Base-by-base conservation (phyloP, 305 asterid genomes). In the Fraxinus latifolia region DNA sequence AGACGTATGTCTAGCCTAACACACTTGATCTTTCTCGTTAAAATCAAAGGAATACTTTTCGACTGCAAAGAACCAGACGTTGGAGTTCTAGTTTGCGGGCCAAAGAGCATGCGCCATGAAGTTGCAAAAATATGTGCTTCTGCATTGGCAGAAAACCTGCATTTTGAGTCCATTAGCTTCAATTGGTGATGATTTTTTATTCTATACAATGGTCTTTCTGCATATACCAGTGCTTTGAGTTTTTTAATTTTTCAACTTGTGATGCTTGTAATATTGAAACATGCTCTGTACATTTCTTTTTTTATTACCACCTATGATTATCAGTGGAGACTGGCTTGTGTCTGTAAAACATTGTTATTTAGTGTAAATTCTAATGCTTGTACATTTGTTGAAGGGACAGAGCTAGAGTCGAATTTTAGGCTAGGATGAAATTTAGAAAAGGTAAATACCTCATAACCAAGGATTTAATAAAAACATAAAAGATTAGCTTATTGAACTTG, bases 111-210 rank as follows among this genome's bases (percentile, higher is more conserved):
- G 86, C 77, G 88, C 31, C 84, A 84, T 31, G 86, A 88, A 21
- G 89, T 88, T 12, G 91, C 91, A 1, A 83, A 14, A 77, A 82
- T 88, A 15, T 88, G 88, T 60, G 83, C 89, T 0, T 78, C 89
- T 31, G 74, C 81, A 50, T 80, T 25, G 78, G 82, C 87, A n/a
- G 36, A 81, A 11, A 80, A 86, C 80, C 83, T 86, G 74, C 83
- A 82, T 34, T 86, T 84, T 74, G 87, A 86, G 27, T 80, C 89
- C 32, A 80, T 86, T 19, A 86, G 89, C 83, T 88, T 88, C 82
- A 84, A 31, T 76, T 88, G 89, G 89, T 86, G 85, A 85, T 55
- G 17, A 76, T 14, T 80, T 80, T 68, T 3, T 29, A 72, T 12
- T 70, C 19, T 12, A 67, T 9, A 12, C 36, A 27, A 9, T 67